phyloP scores from a whole-genome alignment of 2,329 filamentous ascomycete species.

The Fusarium succisae region DNA sequence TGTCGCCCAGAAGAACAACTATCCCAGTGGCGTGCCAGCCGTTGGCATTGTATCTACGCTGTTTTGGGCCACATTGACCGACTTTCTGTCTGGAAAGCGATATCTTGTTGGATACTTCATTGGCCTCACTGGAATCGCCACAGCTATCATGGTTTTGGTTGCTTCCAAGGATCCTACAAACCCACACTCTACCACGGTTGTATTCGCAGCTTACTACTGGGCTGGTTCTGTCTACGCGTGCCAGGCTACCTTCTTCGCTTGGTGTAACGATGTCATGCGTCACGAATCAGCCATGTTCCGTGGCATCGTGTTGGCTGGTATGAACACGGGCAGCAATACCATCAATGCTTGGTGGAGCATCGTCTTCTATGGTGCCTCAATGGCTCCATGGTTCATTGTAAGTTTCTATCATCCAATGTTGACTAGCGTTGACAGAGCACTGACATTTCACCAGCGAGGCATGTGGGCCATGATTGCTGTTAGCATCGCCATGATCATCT shows the following conservation, averaged over 20 bases:
- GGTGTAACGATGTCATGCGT: constrained; percentile 76
- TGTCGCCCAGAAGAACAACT: constrained; percentile 63
- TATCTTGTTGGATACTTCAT: constrained; percentile 76
- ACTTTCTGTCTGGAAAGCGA: constrained; percentile 69
- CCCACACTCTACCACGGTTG: constrained; percentile 56
- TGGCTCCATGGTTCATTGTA: constrained; percentile 72
- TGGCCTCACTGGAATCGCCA: constrained; percentile 69
- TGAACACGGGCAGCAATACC: constrained; percentile 75
- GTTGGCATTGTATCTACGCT: constrained; percentile 69
- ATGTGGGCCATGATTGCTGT: constrained; percentile 79
- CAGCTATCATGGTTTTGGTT: constrained; percentile 69
- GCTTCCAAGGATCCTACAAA: constrained; percentile 54
- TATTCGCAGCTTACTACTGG: constrained; percentile 76
- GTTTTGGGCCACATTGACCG: constrained; percentile 75
- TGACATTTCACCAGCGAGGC: constrained; percentile 56
- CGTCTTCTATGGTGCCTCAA: constrained; percentile 73
- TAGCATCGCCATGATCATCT: constrained; percentile 66
- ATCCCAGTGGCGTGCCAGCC: constrained; percentile 65
- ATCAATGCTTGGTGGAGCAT: constrained; percentile 80
- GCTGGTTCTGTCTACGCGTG: constrained; percentile 76
- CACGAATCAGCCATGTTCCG: constrained; percentile 70
- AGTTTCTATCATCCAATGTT: constrained; percentile 39
- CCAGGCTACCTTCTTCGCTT: constrained; percentile 79
- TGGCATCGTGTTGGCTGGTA: constrained; percentile 74
- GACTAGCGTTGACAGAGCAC: rapidly evolving